Conservation (phyloP, 1,284 basidiomycete genomes). For the Papiliotrema nemorosa region DNA sequence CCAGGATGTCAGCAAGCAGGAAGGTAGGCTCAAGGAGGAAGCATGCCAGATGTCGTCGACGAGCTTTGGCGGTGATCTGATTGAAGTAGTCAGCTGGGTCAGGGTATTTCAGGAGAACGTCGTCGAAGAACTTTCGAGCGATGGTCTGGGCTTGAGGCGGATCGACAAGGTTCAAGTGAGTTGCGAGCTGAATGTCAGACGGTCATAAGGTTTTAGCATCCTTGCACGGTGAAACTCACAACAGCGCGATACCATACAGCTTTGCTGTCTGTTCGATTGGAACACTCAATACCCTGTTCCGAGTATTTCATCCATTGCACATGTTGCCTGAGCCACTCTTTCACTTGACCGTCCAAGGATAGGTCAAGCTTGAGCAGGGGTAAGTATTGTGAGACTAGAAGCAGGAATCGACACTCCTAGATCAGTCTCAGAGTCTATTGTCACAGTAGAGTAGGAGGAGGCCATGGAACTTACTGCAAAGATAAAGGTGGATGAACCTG, state of each 20-base stretch:
- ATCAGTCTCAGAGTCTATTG: neutral
- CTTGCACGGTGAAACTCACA: constrained; percentile 15
- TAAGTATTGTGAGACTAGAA: constrained; percentile 30
- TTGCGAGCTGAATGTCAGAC: constrained; percentile 14
- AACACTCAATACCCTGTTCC: constrained; percentile 21
- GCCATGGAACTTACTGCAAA: constrained; percentile 28
- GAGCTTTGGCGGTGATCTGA: constrained; percentile 18
- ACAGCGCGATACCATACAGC: constrained; percentile 33
- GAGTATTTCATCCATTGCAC: constrained; percentile 26
- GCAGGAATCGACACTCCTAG: constrained; percentile 27
- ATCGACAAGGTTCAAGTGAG: constrained; percentile 19
- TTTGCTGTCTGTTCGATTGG: constrained; percentile 23
- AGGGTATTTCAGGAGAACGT: constrained; percentile 5
- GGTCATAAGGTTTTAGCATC: neutral
- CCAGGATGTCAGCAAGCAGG: constrained; percentile 17
- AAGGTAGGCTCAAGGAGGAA: constrained; percentile 35
- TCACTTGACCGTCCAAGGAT: constrained; percentile 6
- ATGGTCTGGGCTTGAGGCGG: constrained; percentile 7
- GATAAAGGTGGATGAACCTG: constrained; percentile 27
- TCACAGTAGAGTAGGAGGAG: neutral
- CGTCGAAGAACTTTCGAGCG: constrained; percentile 6
- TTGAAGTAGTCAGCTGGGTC: constrained; percentile 16
- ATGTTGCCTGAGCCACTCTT: constrained; percentile 24
- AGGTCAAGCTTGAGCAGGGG: constrained; percentile 7
- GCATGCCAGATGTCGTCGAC: constrained; percentile 28